Evolutionary conservation across 1,284 basidiomycete species (phyloP).

Genomic region (Baeospora myosura): DNA sequence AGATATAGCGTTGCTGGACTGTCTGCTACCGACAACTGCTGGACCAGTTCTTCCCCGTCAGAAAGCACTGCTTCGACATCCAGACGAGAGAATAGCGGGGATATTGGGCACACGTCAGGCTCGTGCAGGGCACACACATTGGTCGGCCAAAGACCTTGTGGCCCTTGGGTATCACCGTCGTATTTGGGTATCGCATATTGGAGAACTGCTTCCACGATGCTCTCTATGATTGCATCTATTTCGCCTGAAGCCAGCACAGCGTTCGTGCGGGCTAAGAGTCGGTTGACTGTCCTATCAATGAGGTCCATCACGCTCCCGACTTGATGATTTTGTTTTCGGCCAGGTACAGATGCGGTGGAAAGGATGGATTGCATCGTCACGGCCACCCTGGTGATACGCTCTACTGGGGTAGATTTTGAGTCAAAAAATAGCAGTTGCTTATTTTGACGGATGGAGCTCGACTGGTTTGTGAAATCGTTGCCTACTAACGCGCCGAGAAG

Average conservation of each 20-base stretch:
- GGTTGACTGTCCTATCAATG: slow-evolving; percentile 56
- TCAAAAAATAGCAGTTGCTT: slow-evolving; percentile 66
- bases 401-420: slow-evolving; percentile 40
- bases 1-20: slow-evolving; percentile 50
- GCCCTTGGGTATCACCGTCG: slow-evolving; percentile 28
- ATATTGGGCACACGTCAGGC: slow-evolving; percentile 44
- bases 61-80: no score
- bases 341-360: slow-evolving; percentile 30
- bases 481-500: slow-evolving; percentile 82
- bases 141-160: slow-evolving; percentile 40
- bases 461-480: slow-evolving; percentile 70
- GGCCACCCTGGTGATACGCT: slow-evolving; percentile 55
- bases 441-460: slow-evolving; percentile 34
- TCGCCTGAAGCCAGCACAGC: slow-evolving; percentile 51
- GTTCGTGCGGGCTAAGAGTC: slow-evolving; percentile 44
- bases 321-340: slow-evolving; percentile 44
- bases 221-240: slow-evolving; percentile 55
- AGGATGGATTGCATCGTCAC: slow-evolving; percentile 47
- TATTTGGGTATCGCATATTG: slow-evolving; percentile 66
- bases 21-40: no score
- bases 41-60: no score
- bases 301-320: slow-evolving; percentile 67
- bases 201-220: slow-evolving; percentile 63
- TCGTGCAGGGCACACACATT: slow-evolving; percentile 53
- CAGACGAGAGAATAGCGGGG: slow-evolving; percentile 33